Evolutionary conservation across 352 stramenopile species (phyloP).

Genomic region (Globisporangium iwayamae): DNA sequence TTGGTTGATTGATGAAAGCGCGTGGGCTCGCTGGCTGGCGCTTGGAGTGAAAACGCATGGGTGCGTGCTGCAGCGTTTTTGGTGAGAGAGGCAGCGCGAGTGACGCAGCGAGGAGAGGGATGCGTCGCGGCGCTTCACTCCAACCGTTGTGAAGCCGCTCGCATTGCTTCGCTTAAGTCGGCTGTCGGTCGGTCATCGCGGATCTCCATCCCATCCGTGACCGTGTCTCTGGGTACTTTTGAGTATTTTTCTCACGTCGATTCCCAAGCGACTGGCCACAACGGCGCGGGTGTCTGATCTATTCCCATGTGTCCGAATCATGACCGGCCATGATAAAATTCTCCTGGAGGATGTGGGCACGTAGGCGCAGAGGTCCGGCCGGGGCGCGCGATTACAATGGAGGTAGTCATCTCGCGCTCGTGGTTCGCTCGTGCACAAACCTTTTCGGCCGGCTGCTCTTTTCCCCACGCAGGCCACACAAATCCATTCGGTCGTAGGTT

Average conservation of each 20-base stretch:
- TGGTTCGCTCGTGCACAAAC: background rate
- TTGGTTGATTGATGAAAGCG: too few species aligned
- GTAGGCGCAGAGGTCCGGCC: background rate
- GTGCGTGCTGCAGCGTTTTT: background rate
- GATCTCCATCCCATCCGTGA: constrained; percentile 1
- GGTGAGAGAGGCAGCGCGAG: constrained; percentile 1
- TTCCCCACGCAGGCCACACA: background rate
- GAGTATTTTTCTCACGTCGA: background rate
- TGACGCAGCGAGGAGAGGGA: background rate
- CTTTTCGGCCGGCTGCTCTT: too few species aligned
- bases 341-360: constrained; percentile 1
- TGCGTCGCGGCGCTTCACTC: constrained; percentile 7
- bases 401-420: background rate
- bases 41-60: background rate
- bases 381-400: background rate
- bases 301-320: background rate
- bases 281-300: background rate
- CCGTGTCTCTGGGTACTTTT: background rate
- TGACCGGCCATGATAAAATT: constrained; percentile 9
- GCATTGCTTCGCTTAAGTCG: background rate
- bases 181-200: background rate
- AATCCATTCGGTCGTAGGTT: background rate
- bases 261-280: constrained; percentile 6
- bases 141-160: background rate
- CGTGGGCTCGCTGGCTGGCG: too few species aligned